These are phyloP conservation scores for Albugo laibachii DNA, from an alignment of 352 stramenopile genomes.

Conservation along the genomic window DNA sequence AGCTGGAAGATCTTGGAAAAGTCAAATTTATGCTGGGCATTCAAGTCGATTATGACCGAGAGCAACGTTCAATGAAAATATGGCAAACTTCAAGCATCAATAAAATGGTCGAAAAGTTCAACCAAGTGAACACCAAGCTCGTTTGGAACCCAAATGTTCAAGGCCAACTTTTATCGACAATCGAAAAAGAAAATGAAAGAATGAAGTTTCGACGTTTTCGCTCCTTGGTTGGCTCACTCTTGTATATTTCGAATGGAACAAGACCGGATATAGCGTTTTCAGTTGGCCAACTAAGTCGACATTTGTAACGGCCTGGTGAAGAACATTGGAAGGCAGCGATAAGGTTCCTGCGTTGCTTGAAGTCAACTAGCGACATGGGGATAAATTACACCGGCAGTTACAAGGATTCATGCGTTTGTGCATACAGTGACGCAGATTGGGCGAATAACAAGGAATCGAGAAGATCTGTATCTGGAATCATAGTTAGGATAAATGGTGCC, in stretches of 20 bases:
- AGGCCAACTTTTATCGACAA: not conserved
- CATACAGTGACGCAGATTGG: not conserved
- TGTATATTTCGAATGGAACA: not conserved
- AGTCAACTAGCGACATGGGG: not conserved
- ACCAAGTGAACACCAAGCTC: conserved; percentile 5
- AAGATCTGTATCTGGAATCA: not conserved
- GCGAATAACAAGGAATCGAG: not conserved
- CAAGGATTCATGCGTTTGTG: not conserved
- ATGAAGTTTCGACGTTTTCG: not conserved
- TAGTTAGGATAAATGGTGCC: not conserved
- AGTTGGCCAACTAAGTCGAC: not conserved
- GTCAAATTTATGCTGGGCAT: conserved; percentile 12
- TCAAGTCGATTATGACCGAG: conserved; percentile 8
- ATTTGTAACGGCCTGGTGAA: not conserved
- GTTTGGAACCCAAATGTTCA: not conserved
- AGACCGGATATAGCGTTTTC: not conserved
- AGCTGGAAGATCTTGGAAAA: conserved; percentile 4
- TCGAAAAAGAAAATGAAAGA: not conserved
- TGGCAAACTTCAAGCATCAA: conserved; percentile 1
- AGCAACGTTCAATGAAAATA: not conserved
- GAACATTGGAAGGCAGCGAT: not conserved
- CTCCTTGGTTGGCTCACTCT: not conserved
- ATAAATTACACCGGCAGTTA: not conserved
- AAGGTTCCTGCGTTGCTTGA: not conserved
- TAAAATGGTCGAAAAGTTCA: conserved; percentile 4